Evolutionary conservation across 225 moss, liverwort and hornwort species (phyloP), one percentile per base, ranked within the genome.

Genomic region (Neckera pumila): DNA sequence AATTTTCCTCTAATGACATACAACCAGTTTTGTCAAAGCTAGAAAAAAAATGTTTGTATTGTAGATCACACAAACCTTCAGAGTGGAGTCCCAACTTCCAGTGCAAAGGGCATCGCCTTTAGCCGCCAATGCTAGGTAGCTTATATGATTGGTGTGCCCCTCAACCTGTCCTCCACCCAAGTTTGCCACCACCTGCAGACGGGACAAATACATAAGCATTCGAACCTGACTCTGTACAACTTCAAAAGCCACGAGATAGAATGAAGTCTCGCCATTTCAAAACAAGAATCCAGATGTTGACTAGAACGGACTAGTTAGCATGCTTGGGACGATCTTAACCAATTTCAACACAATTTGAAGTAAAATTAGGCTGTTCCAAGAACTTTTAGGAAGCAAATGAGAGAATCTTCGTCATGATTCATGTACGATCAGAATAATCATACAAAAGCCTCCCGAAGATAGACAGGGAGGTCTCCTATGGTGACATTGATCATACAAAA

Each of bases 81-180:
- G 94, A 88, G 93, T 95, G 74, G 95, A 92, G 89, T 99, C 97
- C 96, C 95, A 97, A 90, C 98, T 98, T 92, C 98, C 98, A 42
- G 98, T 97, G 94, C 99, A 99, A 73, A 97, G 99, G 40, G 99
- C 97, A 92, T 96, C 96, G 76, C 99, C 96, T 84, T 97, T 97
- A 84, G 93, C 92, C 21, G 96, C 90, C 70, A 99, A 75, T 89
- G 94, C 96, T 72, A 99, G 90, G 91, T 97, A 99, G 92, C 99
- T 99, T 53, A 99, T 94, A 34, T 96, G 94, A 83, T 95, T 97
- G 27, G 90, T 93, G 84, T 99, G 99, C 38, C 95, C 93, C 67
- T 92, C 93, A 56, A 86, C 94, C 73, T 84, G 51, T 13, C 91
- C 90, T 64, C 94, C 93, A 84, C 94, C 94, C 89, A 94, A 91